phyloP scores from a whole-genome alignment of 139 green algal genomes.

The Klebsormidium nitens region DNA sequence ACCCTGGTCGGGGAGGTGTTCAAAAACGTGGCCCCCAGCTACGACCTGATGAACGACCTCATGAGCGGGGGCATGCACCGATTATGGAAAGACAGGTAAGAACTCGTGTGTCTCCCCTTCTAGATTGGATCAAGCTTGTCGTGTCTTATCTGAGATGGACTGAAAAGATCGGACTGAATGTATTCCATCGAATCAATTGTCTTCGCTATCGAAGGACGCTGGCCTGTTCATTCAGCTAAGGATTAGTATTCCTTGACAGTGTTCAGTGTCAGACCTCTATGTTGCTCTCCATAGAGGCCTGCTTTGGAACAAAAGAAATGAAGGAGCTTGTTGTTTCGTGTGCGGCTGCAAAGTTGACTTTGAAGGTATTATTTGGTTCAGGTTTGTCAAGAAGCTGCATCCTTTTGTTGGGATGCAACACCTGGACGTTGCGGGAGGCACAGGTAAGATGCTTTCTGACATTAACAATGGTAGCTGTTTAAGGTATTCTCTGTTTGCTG shows the following conservation, averaged over 20 bases:
- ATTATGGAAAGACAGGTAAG: conserved; percentile 86
- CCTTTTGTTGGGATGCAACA: conserved; percentile 84
- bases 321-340: too few relatives aligned
- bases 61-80: conserved; percentile 95
- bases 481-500: neutral
- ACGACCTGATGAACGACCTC: conserved; percentile 99
- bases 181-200: too few relatives aligned
- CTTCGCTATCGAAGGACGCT: too few relatives aligned
- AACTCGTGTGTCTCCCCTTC: conserved; percentile 11
- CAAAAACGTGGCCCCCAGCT: conserved; percentile 75
- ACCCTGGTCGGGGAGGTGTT: conserved; percentile 84
- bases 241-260: too few relatives aligned
- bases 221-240: too few relatives aligned
- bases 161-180: too few relatives aligned
- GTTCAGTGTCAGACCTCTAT: too few relatives aligned
- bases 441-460: conserved; percentile 55
- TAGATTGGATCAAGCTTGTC: too few relatives aligned
- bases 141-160: too few relatives aligned
- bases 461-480: neutral
- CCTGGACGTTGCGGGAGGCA: conserved; percentile 95
- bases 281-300: too few relatives aligned
- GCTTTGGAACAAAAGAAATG: too few relatives aligned
- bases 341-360: too few relatives aligned
- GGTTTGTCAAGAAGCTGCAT: conserved; percentile 50
- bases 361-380: conserved; percentile 60